These are phyloP conservation scores for Nannochloropsis granulata DNA, from an alignment of 108 stramenopile species.

Conservation along the genomic window DNA sequence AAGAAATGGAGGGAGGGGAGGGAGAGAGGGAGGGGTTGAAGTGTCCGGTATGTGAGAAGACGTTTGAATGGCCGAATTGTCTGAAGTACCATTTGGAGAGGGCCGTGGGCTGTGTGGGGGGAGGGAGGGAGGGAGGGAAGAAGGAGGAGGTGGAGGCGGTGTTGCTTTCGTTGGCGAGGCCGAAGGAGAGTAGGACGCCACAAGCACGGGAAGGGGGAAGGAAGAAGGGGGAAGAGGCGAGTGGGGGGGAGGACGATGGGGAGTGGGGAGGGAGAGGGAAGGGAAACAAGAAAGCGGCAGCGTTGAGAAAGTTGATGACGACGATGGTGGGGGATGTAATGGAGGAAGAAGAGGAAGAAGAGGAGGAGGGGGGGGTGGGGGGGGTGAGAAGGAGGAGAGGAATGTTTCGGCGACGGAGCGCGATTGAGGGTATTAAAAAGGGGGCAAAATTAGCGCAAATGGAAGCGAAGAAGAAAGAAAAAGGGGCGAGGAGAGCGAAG, in stretches of 20 bases:
- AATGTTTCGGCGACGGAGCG: not conserved
- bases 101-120: not conserved
- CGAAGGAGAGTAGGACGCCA: not conserved
- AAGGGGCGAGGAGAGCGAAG: not conserved
- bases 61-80: not conserved
- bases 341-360: not conserved
- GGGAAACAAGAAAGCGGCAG: not conserved
- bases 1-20: not conserved
- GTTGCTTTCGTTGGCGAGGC: not conserved
- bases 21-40: not conserved
- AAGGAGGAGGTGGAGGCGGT: not conserved
- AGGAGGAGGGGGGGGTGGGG: not conserved
- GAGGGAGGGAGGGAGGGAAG: not conserved
- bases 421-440: not conserved
- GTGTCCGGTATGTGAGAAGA: not conserved
- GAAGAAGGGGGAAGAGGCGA: not conserved
- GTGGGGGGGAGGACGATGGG: not conserved
- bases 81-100: not conserved
- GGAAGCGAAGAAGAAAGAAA: not conserved
- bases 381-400: not conserved
- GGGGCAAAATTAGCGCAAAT: not conserved
- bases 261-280: not conserved
- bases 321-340: not conserved
- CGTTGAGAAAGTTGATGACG: not conserved
- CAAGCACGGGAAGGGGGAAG: not conserved